Conservation (phyloP, 495 filamentous ascomycete genomes). For the Penicillium turbatum region DNA sequence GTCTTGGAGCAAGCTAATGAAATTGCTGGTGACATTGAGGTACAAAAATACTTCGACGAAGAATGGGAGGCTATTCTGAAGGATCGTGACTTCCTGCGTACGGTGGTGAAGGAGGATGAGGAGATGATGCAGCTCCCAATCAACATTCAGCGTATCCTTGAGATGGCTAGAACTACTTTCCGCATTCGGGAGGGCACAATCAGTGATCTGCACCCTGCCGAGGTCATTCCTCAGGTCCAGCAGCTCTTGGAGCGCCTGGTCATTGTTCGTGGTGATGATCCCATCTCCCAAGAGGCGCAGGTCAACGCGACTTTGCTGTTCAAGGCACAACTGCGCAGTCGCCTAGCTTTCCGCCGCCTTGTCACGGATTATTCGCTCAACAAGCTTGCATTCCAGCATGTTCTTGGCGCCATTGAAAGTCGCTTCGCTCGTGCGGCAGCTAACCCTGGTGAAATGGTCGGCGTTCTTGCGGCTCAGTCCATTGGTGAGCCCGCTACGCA, state of each 20-base stretch:
- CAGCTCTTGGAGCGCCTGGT: constrained; percentile 70
- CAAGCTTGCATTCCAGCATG: constrained; percentile 88
- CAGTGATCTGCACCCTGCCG: constrained; percentile 85
- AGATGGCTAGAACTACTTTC: constrained; percentile 84
- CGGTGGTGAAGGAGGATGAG: constrained; percentile 63
- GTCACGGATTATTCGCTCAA: constrained; percentile 79
- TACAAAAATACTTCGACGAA: constrained; percentile 79
- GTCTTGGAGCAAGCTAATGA: constrained; percentile 82
- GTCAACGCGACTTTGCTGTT: constrained; percentile 81
- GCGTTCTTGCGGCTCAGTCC: constrained; percentile 94
- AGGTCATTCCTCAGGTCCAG: constrained; percentile 79
- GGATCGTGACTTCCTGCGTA: constrained; percentile 72
- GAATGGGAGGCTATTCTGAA: constrained; percentile 76
- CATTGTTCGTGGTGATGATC: constrained; percentile 79
- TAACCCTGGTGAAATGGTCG: constrained; percentile 95
- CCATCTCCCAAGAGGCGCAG: constrained; percentile 79
- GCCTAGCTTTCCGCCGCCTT: constrained; percentile 85
- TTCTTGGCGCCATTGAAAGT: constrained; percentile 85
- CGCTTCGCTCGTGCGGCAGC: constrained; percentile 78
- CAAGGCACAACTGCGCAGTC: constrained; percentile 85
- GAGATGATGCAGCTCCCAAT: constrained; percentile 86
- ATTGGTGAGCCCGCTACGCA: constrained; percentile 98
- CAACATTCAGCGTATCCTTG: constrained; percentile 85
- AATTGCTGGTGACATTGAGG: constrained; percentile 76
- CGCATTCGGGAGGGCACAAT: constrained; percentile 76